phyloP scores from a whole-genome alignment of 2,329 filamentous ascomycete genomes.

The Lecanosticta acicola region DNA sequence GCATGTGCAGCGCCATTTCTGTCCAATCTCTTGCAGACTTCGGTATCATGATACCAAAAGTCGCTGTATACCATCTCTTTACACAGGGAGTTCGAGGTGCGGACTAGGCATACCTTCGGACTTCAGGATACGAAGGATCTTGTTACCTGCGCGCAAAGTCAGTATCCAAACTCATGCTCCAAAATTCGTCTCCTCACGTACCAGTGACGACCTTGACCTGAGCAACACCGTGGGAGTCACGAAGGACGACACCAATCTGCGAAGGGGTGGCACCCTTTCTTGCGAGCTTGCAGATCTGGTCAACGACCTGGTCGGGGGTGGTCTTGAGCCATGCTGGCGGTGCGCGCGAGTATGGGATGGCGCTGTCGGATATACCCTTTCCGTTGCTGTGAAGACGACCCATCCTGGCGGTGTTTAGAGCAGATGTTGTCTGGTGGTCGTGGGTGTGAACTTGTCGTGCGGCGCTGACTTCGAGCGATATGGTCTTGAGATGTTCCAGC shows the following conservation, averaged over 20 bases:
- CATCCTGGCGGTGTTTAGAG: conserved; percentile 52
- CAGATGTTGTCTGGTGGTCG: not conserved
- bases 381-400: conserved; percentile 98
- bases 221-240: conserved; percentile 96
- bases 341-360: conserved; percentile 93
- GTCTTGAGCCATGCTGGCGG: conserved; percentile 96
- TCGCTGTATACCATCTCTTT: conserved; percentile 28
- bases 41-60: conserved; percentile 11
- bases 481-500: not conserved
- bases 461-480: not conserved
- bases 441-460: not conserved
- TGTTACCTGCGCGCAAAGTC: conserved; percentile 66
- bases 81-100: conserved; percentile 38
- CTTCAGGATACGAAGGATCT: conserved; percentile 99
- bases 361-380: conserved; percentile 96
- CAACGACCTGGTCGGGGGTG: conserved; percentile 95
- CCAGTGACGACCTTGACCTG: conserved; percentile 97
- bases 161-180: conserved; percentile 6
- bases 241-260: conserved; percentile 97
- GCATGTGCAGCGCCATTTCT: conserved; percentile 10
- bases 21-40: conserved; percentile 27
- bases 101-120: conserved; percentile 69
- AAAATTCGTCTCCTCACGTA: conserved; percentile 47
- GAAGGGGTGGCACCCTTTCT: conserved; percentile 98
- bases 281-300: conserved; percentile 98